A percentile compares a stretch with the other conserved stretches of the same genome.
Conservation (phyloP, 768 basidiomycete genomes). For the Fibroporia radiculosa region DNA sequence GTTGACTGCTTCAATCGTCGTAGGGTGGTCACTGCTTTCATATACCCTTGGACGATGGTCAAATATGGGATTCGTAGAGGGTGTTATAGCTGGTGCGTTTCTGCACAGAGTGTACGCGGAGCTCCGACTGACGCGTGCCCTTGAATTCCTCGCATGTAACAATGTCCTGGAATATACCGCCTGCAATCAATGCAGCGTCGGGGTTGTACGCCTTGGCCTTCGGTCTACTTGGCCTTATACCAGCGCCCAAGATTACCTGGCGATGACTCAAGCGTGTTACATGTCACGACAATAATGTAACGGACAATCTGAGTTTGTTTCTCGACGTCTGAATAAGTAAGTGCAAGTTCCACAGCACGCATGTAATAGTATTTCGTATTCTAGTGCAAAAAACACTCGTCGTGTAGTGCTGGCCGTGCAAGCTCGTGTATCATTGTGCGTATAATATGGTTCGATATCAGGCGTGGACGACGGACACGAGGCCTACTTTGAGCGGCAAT, state of each 20-base stretch:
- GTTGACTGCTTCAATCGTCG: slow-evolving; percentile 59
- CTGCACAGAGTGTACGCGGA: background rate
- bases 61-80: slow-evolving; percentile 52
- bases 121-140: background rate
- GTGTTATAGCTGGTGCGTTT: slow-evolving; percentile 52
- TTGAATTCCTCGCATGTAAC: background rate
- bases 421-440: too few species aligned
- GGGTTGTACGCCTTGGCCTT: slow-evolving; percentile 64
- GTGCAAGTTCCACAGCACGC: too few species aligned
- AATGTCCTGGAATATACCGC: slow-evolving; percentile 1
- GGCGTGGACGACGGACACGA: background rate
- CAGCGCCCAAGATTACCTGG: slow-evolving; percentile 50
- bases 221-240: slow-evolving; percentile 68
- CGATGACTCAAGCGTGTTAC: slow-evolving; percentile 16
- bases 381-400: too few species aligned
- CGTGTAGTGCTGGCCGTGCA: too few species aligned
- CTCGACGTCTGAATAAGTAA: too few species aligned
- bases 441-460: too few species aligned
- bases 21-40: slow-evolving; percentile 59
- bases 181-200: slow-evolving; percentile 40
- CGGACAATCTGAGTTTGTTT: too few species aligned
- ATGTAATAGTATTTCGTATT: too few species aligned
- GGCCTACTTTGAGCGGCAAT: slow-evolving; percentile 18
- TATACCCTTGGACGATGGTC: slow-evolving; percentile 64
- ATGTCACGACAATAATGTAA: too few species aligned